A percentile compares a stretch with the other conserved stretches of the same genome.
phyloP scores from a whole-genome alignment of 2,329 filamentous ascomycete genomes.

The Metarhizium sp. region DNA sequence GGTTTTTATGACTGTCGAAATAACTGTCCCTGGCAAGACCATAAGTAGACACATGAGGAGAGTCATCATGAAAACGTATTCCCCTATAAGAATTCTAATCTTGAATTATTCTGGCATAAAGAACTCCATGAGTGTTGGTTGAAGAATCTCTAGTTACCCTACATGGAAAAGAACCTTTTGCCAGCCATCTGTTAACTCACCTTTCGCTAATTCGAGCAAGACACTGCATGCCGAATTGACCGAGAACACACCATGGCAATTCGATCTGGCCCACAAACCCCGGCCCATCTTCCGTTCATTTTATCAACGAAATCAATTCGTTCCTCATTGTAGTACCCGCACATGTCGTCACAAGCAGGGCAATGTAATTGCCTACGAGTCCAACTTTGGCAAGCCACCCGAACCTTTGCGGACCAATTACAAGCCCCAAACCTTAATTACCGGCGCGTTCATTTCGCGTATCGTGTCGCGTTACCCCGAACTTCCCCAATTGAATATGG shows the following conservation, averaged over 20 bases:
- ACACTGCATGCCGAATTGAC: neutral
- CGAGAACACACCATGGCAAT: neutral
- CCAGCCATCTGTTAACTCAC: too few species aligned
- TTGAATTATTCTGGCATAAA: too few species aligned
- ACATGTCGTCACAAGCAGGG: neutral
- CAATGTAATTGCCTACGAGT: neutral
- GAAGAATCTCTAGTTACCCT: too few species aligned
- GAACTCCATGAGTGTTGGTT: too few species aligned
- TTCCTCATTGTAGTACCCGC: neutral
- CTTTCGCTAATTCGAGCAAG: neutral
- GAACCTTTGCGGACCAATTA: neutral
- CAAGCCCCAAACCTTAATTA: neutral
- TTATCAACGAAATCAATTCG: neutral
- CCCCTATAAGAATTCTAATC: too few species aligned
- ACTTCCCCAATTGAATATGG: neutral
- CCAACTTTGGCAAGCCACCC: neutral
- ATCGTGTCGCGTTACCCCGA: neutral
- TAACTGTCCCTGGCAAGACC: too few species aligned
- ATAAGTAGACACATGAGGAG: too few species aligned
- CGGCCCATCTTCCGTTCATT: neutral
- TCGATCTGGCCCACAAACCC: neutral
- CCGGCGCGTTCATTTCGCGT: constrained; percentile 1
- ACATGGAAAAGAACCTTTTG: too few species aligned
- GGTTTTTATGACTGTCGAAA: too few species aligned
- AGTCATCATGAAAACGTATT: too few species aligned